These are phyloP conservation scores for Ceratocystis variospora DNA, from an alignment of 2,329 filamentous ascomycete genomes.

Conservation along the genomic window DNA sequence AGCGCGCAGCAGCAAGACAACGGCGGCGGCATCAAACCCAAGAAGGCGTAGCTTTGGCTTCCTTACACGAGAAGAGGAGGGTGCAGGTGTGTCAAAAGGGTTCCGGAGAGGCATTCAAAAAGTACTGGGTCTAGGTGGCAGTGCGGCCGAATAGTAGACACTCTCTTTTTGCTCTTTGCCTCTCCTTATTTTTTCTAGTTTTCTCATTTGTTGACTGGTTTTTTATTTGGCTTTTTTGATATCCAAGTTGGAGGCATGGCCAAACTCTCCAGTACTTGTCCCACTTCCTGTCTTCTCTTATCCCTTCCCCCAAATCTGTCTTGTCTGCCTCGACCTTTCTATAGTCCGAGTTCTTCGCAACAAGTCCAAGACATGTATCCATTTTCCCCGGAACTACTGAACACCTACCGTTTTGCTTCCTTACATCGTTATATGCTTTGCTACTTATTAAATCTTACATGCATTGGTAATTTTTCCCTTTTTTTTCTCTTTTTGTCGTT, in stretches of 20 bases:
- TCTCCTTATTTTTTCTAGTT: background rate
- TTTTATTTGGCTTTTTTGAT: background rate
- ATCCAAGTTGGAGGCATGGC: background rate
- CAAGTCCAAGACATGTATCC: background rate
- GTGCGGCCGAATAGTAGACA: constrained; percentile 1
- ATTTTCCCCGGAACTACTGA: background rate
- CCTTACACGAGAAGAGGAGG: constrained; percentile 30
- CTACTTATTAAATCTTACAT: background rate
- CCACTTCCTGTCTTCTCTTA: background rate
- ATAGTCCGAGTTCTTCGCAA: background rate
- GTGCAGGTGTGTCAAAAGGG: constrained; percentile 17
- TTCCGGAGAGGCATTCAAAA: constrained; percentile 35
- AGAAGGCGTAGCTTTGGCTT: constrained; percentile 37
- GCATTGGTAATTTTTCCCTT: background rate
- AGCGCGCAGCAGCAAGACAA: constrained; percentile 31
- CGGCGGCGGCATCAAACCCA: constrained; percentile 21
- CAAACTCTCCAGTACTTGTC: background rate
- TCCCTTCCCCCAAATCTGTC: background rate
- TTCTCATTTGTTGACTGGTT: background rate
- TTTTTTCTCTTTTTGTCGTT: background rate
- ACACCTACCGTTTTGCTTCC: background rate
- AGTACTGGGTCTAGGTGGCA: constrained; percentile 22
- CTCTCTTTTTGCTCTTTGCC: background rate
- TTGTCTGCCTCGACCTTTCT: background rate
- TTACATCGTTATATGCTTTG: background rate